These are phyloP conservation scores for Arthrobotrys iridis DNA, from an alignment of 2,329 filamentous ascomycete species.

Conservation along the genomic window DNA sequence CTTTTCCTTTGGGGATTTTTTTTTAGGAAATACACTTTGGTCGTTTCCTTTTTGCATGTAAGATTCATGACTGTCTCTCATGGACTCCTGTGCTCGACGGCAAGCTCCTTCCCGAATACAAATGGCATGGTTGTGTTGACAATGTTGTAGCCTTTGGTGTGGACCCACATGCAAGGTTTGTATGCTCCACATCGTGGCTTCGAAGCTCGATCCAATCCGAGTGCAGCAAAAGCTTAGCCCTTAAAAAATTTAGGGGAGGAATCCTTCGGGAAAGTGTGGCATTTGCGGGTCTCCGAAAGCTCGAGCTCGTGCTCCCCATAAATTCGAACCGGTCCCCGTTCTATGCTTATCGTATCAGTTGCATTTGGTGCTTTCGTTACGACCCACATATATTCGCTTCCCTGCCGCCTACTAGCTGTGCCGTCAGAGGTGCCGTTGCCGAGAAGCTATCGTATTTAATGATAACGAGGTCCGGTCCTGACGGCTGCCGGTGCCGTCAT, in stretches of 20 bases:
- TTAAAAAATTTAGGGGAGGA: slow-evolving; percentile 10
- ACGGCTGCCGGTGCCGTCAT: slow-evolving; percentile 18
- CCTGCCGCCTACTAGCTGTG: neutral
- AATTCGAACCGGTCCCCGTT: neutral
- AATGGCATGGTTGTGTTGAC: slow-evolving; percentile 30
- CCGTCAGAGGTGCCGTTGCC: slow-evolving; percentile 12
- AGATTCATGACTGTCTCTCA: neutral
- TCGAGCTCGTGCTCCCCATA: slow-evolving; percentile 11
- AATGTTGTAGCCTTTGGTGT: slow-evolving; percentile 4
- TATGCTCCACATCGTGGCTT: slow-evolving; percentile 22
- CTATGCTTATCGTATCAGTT: neutral
- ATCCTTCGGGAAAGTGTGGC: slow-evolving; percentile 22
- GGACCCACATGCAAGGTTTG: slow-evolving; percentile 31
- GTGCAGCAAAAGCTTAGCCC: slow-evolving; percentile 17
- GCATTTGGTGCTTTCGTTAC: slow-evolving; percentile 2
- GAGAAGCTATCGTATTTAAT: slow-evolving; percentile 29
- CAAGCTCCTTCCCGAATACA: neutral
- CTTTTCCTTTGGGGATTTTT: neutral
- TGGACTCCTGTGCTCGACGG: neutral
- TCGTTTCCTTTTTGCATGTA: neutral
- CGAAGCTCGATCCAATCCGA: slow-evolving; percentile 35
- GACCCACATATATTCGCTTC: slow-evolving; percentile 25
- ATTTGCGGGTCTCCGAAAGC: neutral
- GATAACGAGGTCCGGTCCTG: slow-evolving; percentile 1
- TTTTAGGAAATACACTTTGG: neutral